Percentiles rank a stretch among this genome's conserved stretches.
Evolutionary conservation across 495 filamentous ascomycete species (phyloP).

Genomic region (Penicillium atrosanguineum): DNA sequence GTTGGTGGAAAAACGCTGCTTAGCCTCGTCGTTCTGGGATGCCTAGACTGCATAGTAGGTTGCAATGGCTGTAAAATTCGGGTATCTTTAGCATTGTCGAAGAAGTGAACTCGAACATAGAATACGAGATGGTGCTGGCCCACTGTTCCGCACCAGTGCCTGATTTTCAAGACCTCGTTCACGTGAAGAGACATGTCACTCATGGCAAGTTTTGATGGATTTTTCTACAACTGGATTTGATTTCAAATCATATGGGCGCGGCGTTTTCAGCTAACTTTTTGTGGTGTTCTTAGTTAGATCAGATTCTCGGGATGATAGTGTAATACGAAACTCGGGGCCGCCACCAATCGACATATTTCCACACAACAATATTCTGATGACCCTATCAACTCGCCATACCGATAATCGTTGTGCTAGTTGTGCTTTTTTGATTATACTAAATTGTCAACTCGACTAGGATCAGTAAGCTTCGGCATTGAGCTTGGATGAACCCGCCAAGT

Average conservation of each 20-base stretch:
- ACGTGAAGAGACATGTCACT: no score
- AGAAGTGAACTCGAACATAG: no score
- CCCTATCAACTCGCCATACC: not conserved
- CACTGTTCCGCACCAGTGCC: no score
- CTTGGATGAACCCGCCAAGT: not conserved
- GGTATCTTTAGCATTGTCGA: not conserved
- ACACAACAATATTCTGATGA: not conserved
- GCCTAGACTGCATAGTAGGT: slow-evolving; percentile 12
- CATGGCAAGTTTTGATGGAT: no score
- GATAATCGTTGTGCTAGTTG: not conserved
- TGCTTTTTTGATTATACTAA: not conserved
- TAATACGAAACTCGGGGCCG: not conserved
- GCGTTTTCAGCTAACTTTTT: not conserved
- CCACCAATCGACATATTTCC: not conserved
- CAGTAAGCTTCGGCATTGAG: not conserved
- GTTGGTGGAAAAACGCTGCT: slow-evolving; percentile 2
- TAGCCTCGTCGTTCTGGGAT: slow-evolving; percentile 3
- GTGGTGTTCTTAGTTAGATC: not conserved
- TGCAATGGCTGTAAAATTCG: slow-evolving; percentile 8
- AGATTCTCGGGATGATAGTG: slow-evolving; percentile 3
- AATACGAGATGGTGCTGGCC: no score
- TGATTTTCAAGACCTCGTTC: no score
- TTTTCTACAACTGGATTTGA: no score
- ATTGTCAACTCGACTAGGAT: not conserved
- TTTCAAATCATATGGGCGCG: not conserved